Evolutionary conservation across 148 eudicot genomes (phyloP).

Genomic region (Silene latifolia): DNA sequence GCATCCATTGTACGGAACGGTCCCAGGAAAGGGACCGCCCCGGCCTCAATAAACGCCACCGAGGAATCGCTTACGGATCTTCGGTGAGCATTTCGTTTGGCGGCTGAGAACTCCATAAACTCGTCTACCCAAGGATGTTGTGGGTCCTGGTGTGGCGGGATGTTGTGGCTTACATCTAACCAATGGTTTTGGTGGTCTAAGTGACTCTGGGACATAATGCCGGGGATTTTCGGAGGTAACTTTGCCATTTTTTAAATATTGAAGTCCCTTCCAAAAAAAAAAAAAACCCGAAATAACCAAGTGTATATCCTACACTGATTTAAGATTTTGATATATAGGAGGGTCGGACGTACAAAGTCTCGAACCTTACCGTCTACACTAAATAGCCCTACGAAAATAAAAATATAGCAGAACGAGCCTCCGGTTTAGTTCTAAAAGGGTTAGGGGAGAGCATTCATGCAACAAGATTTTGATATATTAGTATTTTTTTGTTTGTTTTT

Average conservation of each 20-base stretch:
- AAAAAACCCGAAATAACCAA: not conserved
- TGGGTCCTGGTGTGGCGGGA: not conserved
- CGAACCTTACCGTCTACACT: not conserved
- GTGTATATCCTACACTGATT: not conserved
- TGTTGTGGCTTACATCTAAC: slow-evolving; percentile 45
- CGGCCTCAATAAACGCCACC: slow-evolving; percentile 51
- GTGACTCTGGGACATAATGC: slow-evolving; percentile 23
- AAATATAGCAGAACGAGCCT: not conserved
- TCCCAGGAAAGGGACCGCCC: slow-evolving; percentile 16
- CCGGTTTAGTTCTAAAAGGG: not conserved
- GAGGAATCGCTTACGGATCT: slow-evolving; percentile 61
- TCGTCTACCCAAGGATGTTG: slow-evolving; percentile 61
- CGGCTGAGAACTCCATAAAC: slow-evolving; percentile 66
- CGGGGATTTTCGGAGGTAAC: slow-evolving; percentile 73
- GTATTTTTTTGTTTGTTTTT: not conserved
- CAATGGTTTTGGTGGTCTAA: slow-evolving; percentile 36
- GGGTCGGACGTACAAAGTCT: slow-evolving; percentile 7
- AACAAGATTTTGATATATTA: not conserved
- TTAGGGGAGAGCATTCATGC: slow-evolving; percentile 1
- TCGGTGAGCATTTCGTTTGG: slow-evolving; percentile 60
- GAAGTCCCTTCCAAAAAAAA: not conserved
- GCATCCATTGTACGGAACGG: slow-evolving; percentile 22
- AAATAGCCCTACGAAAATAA: not conserved
- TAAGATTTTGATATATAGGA: not conserved
- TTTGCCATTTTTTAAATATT: slow-evolving; percentile 49